Conservation (phyloP, 192 early-diverging fungal genomes). For the Gonapodya sp. region DNA sequence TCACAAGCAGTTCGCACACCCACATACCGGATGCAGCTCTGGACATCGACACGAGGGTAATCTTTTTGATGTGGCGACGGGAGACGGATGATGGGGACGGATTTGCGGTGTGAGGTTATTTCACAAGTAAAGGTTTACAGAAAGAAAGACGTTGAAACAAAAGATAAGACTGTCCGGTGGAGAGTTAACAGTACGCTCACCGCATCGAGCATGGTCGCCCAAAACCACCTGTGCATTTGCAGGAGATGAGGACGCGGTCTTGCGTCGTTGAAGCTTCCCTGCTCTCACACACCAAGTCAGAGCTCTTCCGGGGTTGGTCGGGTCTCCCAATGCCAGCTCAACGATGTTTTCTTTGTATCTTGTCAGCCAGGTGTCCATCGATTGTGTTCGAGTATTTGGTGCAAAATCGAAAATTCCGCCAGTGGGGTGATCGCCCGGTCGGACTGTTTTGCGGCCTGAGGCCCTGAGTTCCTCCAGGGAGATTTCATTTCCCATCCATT, state of each 20-base stretch:
- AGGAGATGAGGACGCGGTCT: background rate
- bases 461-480: too few species aligned
- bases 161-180: background rate
- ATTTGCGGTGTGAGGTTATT: background rate
- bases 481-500: too few species aligned
- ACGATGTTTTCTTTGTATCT: too few species aligned
- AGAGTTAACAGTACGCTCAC: background rate
- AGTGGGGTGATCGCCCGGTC: too few species aligned
- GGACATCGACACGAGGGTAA: background rate
- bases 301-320: background rate
- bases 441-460: too few species aligned
- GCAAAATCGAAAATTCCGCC: too few species aligned
- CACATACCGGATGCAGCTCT: too few species aligned
- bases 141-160: background rate
- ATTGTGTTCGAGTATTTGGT: too few species aligned
- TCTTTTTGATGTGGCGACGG: background rate
- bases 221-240: background rate
- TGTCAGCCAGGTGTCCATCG: too few species aligned
- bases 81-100: background rate
- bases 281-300: background rate
- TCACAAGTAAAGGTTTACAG: background rate
- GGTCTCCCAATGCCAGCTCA: background rate
- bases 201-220: background rate
- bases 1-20: too few species aligned
- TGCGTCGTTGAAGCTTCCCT: background rate